Conservation (phyloP, 768 basidiomycete species). For the Naematelia aurantialba region DNA sequence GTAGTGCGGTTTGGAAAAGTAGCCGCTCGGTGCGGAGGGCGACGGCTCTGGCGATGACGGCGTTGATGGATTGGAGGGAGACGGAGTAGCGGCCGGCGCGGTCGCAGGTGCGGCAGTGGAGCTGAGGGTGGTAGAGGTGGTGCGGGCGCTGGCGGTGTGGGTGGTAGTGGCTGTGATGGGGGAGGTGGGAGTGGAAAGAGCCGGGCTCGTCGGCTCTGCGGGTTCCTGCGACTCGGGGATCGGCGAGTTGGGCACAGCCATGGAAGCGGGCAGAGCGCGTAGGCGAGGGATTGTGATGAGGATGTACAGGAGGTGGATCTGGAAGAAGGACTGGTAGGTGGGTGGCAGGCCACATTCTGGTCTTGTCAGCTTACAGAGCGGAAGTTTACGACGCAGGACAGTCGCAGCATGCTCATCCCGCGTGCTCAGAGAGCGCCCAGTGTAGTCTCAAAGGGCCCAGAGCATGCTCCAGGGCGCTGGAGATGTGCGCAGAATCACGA, state of each 20-base stretch:
- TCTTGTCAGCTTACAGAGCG: slow-evolving; percentile 1
- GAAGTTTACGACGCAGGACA: too few relatives aligned
- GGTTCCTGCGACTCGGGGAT: slow-evolving; percentile 35
- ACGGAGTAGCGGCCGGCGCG: neutral
- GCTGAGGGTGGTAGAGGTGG: too few relatives aligned
- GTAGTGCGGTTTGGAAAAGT: slow-evolving; percentile 25
- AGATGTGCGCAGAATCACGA: neutral
- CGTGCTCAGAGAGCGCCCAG: too few relatives aligned
- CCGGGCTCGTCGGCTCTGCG: slow-evolving; percentile 1
- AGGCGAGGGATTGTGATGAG: slow-evolving; percentile 86
- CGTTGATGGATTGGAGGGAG: slow-evolving; percentile 3
- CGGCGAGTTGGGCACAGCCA: slow-evolving; percentile 39
- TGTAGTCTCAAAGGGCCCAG: too few relatives aligned
- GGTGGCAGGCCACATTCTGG: slow-evolving; percentile 78
- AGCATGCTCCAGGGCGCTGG: too few relatives aligned
- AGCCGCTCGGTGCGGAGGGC: neutral
- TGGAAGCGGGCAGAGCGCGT: slow-evolving; percentile 66
- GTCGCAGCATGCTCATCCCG: too few relatives aligned
- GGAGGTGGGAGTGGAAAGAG: neutral
- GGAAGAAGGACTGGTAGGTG: slow-evolving; percentile 97
- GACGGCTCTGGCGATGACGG: neutral
- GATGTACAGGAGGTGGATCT: slow-evolving; percentile 83
- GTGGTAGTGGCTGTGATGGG: slow-evolving; percentile 3
- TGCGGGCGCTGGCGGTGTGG: slow-evolving; percentile 7
- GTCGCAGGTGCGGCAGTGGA: slow-evolving; percentile 9